Evolutionary conservation across 2,329 filamentous ascomycete genomes (phyloP), one percentile per base, ranked within the genome.

Genomic region (Thielaviopsis euricoi): DNA sequence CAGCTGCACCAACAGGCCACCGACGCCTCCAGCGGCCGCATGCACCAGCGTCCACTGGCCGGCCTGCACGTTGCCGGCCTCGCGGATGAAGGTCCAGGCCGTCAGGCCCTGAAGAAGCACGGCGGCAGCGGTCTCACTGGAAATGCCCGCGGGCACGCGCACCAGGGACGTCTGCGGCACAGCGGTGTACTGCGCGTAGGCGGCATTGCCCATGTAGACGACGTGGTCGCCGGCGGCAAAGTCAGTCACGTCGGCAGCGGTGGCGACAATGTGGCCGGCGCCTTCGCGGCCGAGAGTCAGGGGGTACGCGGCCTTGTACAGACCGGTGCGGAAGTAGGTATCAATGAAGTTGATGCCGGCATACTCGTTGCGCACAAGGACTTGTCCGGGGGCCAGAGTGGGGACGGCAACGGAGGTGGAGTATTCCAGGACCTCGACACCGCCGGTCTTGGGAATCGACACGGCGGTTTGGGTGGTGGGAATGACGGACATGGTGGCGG

Each of bases 21-120:
- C 87, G 0, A 89, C 87, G 17, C 89, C 89, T 17, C 89, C 89
- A 0, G 89, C 89, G 0, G 89, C 89, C 0, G 89, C 89, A 64
- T 93, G 88, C 17, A 95, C 81, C 2, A 95, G 79, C 0, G 89
- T 77, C 82, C 86, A 93, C 64, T 94, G 87, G 0, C 84, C 87
- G 63, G 80, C 76, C 67, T 88, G 75, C 6, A 91, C 87, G 60
- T 86, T 80, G 12, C 83, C 85, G 3, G 86, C 80, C 68, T 95
- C 89, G 58, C 84, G 80, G 60, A 89, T 80, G 29, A 95, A 76
- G 0, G 87, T 87, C 64, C 93, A 75, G 0, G 89, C 88, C 1
- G 89, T 95, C 43, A 95, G 73, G 1, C 87, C 89, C 68, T 94
- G 90, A 10, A 95, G 73, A n/a, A 88, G 71, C 0, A 79, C 74